Conservation (phyloP, 2,329 filamentous ascomycete genomes). For the Pseudogymnoascus sp. region DNA sequence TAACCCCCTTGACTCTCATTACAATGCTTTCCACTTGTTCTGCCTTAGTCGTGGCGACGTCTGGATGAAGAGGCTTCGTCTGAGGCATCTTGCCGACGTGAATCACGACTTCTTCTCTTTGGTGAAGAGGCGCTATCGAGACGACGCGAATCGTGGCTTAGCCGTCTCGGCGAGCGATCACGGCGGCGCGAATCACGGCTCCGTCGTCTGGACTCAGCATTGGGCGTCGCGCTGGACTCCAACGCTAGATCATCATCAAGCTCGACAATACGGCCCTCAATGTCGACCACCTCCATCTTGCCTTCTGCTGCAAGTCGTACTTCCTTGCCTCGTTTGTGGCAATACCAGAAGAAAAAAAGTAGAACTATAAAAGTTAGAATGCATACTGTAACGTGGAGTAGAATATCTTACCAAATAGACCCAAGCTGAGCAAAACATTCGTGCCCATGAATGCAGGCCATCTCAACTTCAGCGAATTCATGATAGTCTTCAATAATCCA, state of each 20-base stretch:
- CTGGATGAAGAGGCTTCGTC: background rate
- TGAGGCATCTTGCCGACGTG: background rate
- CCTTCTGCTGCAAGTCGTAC: slow-evolving; percentile 52
- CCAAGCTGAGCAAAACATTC: slow-evolving; percentile 85
- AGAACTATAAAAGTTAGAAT: slow-evolving; percentile 48
- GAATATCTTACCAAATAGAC: slow-evolving; percentile 66
- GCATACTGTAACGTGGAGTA: background rate
- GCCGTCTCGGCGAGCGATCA: slow-evolving; percentile 2
- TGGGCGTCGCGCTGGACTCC: background rate
- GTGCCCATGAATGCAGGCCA: slow-evolving; percentile 90
- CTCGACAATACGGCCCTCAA: slow-evolving; percentile 24
- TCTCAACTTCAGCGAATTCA: slow-evolving; percentile 76
- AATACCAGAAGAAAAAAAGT: slow-evolving; percentile 95
- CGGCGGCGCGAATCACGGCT: background rate
- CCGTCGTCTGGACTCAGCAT: background rate
- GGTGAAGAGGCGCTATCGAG: background rate
- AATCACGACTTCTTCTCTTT: background rate
- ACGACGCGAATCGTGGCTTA: slow-evolving; percentile 3
- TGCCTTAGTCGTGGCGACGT: background rate
- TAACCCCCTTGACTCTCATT: background rate
- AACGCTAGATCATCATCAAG: slow-evolving; percentile 24
- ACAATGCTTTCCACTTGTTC: background rate
- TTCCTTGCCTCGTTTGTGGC: slow-evolving; percentile 89
- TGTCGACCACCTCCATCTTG: slow-evolving; percentile 18
- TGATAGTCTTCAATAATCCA: slow-evolving; percentile 79